A percentile compares a stretch with the other conserved stretches of the same genome.
phyloP scores from a whole-genome alignment of 75 land plant species.

The Selaginella tamariscina region DNA sequence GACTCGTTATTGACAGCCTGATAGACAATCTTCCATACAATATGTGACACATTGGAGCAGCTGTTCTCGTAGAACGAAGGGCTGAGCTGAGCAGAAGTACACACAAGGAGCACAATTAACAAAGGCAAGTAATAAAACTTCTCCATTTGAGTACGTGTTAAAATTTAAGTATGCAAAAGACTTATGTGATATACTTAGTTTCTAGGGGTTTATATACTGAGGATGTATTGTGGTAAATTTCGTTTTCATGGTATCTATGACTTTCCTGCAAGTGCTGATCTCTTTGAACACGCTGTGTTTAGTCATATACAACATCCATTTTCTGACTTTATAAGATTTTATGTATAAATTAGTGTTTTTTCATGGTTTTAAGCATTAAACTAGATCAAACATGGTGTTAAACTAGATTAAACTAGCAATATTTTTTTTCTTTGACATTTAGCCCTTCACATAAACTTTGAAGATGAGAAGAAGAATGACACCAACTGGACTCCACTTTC shows the following conservation, averaged over 20 bases:
- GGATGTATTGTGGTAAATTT: not conserved
- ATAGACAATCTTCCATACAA: not conserved
- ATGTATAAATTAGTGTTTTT: not conserved
- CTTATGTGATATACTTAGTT: not conserved
- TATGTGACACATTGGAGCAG: not conserved
- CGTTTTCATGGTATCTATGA: not conserved
- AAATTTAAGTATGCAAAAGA: too few relatives aligned
- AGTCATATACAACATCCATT: not conserved
- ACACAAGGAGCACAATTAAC: not conserved
- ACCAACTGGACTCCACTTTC: too few relatives aligned
- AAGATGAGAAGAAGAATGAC: too few relatives aligned
- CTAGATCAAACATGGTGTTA: not conserved
- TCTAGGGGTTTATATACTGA: not conserved
- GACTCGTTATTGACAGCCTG: slow-evolving; percentile 9
- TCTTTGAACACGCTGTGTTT: not conserved
- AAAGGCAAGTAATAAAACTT: not conserved
- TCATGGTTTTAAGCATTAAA: not conserved
- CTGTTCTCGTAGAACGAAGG: slow-evolving; percentile 3
- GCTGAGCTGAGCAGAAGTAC: not conserved
- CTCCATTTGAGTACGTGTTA: too few relatives aligned
- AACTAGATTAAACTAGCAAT: not conserved
- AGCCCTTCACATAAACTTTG: too few relatives aligned
- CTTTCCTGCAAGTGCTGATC: not conserved
- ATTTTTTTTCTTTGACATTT: too few relatives aligned
- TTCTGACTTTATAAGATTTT: not conserved